These are phyloP conservation scores for Backusella macrospora DNA, from an alignment of 192 early-diverging fungal species.

Conservation along the genomic window DNA sequence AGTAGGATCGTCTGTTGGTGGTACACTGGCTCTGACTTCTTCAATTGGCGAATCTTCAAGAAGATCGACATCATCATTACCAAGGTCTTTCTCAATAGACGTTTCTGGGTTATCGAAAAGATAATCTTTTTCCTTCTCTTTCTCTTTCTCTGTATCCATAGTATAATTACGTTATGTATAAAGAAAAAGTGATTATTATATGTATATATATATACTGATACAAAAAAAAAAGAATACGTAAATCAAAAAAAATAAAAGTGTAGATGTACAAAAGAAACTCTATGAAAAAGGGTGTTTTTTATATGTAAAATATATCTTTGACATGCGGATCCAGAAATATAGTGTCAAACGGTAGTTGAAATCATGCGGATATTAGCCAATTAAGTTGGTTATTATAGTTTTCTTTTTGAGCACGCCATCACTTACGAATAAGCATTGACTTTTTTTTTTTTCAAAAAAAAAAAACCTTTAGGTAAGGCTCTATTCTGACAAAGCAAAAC, in stretches of 20 bases:
- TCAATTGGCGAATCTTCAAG: conserved; percentile 65
- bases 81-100: neutral
- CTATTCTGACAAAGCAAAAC: conserved; percentile 2
- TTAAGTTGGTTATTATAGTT: neutral
- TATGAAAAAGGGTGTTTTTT: conserved; percentile 1
- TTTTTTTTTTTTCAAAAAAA: neutral
- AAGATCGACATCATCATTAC: neutral
- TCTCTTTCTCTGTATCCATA: conserved; percentile 2
- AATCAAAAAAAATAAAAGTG: neutral
- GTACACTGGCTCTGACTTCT: conserved; percentile 70
- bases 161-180: neutral
- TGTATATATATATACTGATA: neutral
- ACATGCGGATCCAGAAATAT: conserved; percentile 1
- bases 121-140: neutral
- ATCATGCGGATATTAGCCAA: neutral
- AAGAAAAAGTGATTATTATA: neutral
- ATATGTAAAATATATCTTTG: neutral
- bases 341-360: conserved; percentile 2
- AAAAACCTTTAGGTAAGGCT: neutral
- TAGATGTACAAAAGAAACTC: neutral
- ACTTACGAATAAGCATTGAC: neutral
- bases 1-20: conserved; percentile 68
- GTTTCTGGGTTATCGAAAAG: neutral
- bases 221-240: neutral
- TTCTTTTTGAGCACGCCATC: conserved; percentile 2